phyloP scores from a whole-genome alignment of 768 basidiomycete genomes.

The Russula compacta region DNA sequence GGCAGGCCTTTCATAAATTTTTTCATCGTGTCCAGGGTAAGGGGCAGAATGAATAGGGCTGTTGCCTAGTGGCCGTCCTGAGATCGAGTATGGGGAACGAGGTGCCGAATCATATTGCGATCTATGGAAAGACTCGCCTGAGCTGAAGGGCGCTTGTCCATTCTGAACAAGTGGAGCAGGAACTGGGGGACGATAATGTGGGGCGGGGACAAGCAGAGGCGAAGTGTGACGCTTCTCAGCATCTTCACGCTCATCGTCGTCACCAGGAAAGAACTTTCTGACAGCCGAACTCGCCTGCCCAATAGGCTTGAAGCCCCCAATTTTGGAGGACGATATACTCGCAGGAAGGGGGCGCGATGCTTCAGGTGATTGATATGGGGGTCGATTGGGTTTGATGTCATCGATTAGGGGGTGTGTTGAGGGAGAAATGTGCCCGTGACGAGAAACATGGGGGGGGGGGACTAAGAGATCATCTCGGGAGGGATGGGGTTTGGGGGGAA shows the following conservation, averaged over 20 bases:
- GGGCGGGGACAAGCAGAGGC: slow-evolving; percentile 8
- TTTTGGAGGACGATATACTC: slow-evolving; percentile 26
- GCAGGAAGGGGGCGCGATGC: neutral
- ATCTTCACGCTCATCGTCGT: slow-evolving; percentile 50
- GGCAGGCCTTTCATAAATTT: neutral
- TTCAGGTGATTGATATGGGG: slow-evolving; percentile 2
- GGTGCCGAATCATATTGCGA: slow-evolving; percentile 10
- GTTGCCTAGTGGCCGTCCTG: slow-evolving; percentile 7
- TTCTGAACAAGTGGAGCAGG: slow-evolving; percentile 15
- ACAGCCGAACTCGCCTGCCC: slow-evolving; percentile 45
- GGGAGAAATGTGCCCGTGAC: slow-evolving; percentile 1
- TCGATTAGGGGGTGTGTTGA: neutral
- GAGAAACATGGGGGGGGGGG: slow-evolving; percentile 1
- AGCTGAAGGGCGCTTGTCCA: slow-evolving; percentile 1
- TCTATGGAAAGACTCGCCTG: slow-evolving; percentile 12
- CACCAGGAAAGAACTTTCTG: slow-evolving; percentile 75
- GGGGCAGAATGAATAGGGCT: slow-evolving; percentile 10
- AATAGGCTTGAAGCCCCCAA: slow-evolving; percentile 61
- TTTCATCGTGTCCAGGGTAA: slow-evolving; percentile 4
- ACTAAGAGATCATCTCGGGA: slow-evolving; percentile 8
- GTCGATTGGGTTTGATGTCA: slow-evolving; percentile 7
- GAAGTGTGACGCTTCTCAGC: slow-evolving; percentile 10
- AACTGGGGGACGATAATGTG: slow-evolving; percentile 14
- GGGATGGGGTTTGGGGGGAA: neutral
- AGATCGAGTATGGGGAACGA: slow-evolving; percentile 10